phyloP scores from a whole-genome alignment of 2,329 filamentous ascomycete genomes.

The Trichoderma arundinaceum region DNA sequence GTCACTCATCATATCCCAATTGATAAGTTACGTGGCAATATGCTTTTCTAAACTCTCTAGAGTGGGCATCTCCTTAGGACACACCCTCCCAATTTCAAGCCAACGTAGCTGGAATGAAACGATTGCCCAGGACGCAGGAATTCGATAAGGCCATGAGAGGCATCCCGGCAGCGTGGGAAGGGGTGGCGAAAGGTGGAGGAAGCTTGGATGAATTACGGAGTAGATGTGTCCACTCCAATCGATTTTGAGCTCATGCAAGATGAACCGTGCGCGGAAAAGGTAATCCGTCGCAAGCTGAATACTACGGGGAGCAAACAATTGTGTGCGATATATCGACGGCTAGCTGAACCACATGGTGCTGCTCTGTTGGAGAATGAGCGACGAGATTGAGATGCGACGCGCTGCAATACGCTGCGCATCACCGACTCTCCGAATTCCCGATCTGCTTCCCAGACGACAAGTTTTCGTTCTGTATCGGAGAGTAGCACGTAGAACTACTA shows the following conservation, averaged over 20 bases:
- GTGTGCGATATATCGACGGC: not conserved
- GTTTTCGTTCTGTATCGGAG: not conserved
- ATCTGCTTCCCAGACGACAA: not conserved
- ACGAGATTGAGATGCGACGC: too few relatives aligned
- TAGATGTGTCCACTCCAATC: not conserved
- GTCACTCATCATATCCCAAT: too few relatives aligned
- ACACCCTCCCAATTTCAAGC: not conserved
- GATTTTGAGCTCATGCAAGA: conserved; percentile 23
- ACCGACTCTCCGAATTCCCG: conserved; percentile 2
- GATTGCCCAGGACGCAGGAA: not conserved
- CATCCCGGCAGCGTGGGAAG: conserved; percentile 1
- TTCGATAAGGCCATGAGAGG: conserved; percentile 3
- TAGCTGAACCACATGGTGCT: not conserved
- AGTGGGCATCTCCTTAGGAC: too few relatives aligned
- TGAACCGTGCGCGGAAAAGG: conserved; percentile 16
- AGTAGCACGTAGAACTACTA: not conserved
- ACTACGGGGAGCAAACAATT: not conserved
- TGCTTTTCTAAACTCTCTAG: too few relatives aligned
- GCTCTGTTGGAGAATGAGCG: not conserved
- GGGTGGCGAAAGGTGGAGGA: conserved; percentile 12
- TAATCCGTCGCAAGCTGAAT: not conserved
- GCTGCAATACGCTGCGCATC: not conserved
- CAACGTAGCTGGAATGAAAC: not conserved
- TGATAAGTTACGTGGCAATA: too few relatives aligned
- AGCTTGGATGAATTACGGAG: not conserved